A percentile compares a stretch with the other conserved stretches of the same genome.
Evolutionary conservation across 495 filamentous ascomycete genomes (phyloP).

Genomic region (Daldinia bambusicola): DNA sequence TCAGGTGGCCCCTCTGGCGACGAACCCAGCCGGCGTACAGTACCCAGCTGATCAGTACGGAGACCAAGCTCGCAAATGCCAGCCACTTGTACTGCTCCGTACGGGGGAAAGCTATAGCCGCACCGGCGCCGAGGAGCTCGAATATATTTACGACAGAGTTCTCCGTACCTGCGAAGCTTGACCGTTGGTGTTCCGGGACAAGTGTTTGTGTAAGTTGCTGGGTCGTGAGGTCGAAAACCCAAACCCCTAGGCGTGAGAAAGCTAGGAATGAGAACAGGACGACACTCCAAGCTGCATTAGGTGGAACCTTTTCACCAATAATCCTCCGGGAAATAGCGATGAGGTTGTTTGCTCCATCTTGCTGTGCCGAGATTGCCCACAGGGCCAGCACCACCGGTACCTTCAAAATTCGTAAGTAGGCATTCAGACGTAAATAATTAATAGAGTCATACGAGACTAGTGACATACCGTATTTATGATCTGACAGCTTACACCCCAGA

Average conservation of each 20-base stretch:
- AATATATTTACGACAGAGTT: slow-evolving; percentile 54
- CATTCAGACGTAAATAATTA: neutral
- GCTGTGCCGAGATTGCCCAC: slow-evolving; percentile 47
- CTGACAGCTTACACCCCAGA: slow-evolving; percentile 58
- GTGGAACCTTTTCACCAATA: slow-evolving; percentile 15
- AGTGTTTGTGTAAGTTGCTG: slow-evolving; percentile 58
- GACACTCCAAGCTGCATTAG: slow-evolving; percentile 45
- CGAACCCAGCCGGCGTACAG: slow-evolving; percentile 57
- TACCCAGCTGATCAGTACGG: slow-evolving; percentile 48
- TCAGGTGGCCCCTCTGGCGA: slow-evolving; percentile 42
- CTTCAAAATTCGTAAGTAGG: slow-evolving; percentile 39
- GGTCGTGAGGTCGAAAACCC: slow-evolving; percentile 59
- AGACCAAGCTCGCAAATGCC: slow-evolving; percentile 49
- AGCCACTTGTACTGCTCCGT: slow-evolving; percentile 57
- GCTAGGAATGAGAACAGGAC: slow-evolving; percentile 56
- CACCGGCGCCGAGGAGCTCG: slow-evolving; percentile 51
- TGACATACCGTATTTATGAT: slow-evolving; percentile 51
- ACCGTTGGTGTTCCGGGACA: slow-evolving; percentile 47
- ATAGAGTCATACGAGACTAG: neutral
- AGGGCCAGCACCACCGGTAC: slow-evolving; percentile 53
- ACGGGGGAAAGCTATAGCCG: slow-evolving; percentile 50
- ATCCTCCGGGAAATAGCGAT: slow-evolving; percentile 5
- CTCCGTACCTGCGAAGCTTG: slow-evolving; percentile 58
- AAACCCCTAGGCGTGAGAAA: slow-evolving; percentile 57
- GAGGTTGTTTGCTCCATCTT: slow-evolving; percentile 11